Percentiles rank a stretch among this genome's conserved stretches.
phyloP scores from a whole-genome alignment of 306 rosid genomes.

The Prunus mume region DNA sequence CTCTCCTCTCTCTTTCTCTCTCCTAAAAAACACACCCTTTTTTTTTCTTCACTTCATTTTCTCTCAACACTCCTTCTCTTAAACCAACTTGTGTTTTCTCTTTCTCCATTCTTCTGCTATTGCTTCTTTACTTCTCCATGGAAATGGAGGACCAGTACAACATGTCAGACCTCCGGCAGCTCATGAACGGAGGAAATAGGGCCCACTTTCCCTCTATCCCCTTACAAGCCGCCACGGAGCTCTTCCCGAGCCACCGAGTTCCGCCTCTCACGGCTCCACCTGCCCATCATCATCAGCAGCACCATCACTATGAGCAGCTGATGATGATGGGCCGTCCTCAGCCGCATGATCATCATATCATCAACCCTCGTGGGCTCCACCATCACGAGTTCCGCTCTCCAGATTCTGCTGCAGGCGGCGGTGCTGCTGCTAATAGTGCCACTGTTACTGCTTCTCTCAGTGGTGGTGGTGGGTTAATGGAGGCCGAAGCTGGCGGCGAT shows the following conservation, averaged over 20 bases:
- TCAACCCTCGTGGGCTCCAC: constrained; percentile 48
- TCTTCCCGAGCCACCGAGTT: constrained; percentile 50
- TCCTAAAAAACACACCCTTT: background rate
- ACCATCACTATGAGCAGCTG: constrained; percentile 51
- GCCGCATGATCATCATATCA: constrained; percentile 23
- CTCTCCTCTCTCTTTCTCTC: constrained; percentile 17
- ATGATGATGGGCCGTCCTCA: constrained; percentile 69
- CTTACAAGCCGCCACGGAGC: constrained; percentile 38
- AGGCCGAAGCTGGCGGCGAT: constrained; percentile 45
- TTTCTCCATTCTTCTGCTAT: background rate
- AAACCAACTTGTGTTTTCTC: background rate
- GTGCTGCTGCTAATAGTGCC: constrained; percentile 11
- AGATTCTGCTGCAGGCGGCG: constrained; percentile 25
- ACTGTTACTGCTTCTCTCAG: constrained; percentile 43
- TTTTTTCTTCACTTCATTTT: background rate
- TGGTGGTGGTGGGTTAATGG: constrained; percentile 39
- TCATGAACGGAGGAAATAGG: constrained; percentile 42
- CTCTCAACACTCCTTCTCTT: background rate
- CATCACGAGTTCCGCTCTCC: constrained; percentile 45
- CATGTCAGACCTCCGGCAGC: constrained; percentile 61
- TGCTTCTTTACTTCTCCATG: constrained; percentile 28
- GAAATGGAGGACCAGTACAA: constrained; percentile 66
- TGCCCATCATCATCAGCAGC: constrained; percentile 13
- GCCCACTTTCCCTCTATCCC: constrained; percentile 41
- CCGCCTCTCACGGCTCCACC: constrained; percentile 17